Evolutionary conservation across 768 basidiomycete genomes (phyloP).

Genomic region (Rhizopogon roseolus): DNA sequence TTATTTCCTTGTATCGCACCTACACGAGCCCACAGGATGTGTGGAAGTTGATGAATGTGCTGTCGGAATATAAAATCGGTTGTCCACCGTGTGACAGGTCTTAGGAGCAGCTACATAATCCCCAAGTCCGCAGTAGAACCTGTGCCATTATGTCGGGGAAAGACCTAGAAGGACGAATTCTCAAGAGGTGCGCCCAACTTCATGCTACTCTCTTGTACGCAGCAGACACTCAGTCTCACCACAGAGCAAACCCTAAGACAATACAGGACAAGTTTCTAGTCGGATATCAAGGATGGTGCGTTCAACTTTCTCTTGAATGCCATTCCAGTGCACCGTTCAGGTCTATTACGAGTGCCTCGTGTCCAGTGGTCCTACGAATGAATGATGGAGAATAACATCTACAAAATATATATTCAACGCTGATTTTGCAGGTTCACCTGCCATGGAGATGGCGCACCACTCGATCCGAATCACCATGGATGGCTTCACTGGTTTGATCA

Average conservation of each 20-base stretch:
- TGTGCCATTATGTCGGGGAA: neutral
- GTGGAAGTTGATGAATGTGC: neutral
- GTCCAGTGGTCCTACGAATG: neutral
- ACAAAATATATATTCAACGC: neutral
- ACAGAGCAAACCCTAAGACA: slow-evolving; percentile 63
- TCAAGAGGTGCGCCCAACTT: slow-evolving; percentile 6
- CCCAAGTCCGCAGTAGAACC: neutral
- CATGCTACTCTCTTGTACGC: neutral
- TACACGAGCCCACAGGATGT: neutral
- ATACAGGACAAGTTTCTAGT: slow-evolving; percentile 84
- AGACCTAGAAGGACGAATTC: slow-evolving; percentile 1
- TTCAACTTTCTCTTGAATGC: neutral
- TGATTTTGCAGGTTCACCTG: slow-evolving; percentile 59
- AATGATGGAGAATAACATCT: neutral
- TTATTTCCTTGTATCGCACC: neutral
- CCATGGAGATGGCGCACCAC: slow-evolving; percentile 60
- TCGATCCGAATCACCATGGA: slow-evolving; percentile 72
- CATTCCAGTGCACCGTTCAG: neutral
- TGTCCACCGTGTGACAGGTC: neutral
- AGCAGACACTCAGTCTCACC: neutral
- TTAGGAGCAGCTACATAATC: neutral
- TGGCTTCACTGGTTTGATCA: slow-evolving; percentile 83
- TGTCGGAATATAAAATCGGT: neutral
- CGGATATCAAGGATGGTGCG: slow-evolving; percentile 85
- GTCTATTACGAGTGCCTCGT: neutral